Conservation (phyloP, 2,329 filamentous ascomycete species). For the Cladophialophora immunda region DNA sequence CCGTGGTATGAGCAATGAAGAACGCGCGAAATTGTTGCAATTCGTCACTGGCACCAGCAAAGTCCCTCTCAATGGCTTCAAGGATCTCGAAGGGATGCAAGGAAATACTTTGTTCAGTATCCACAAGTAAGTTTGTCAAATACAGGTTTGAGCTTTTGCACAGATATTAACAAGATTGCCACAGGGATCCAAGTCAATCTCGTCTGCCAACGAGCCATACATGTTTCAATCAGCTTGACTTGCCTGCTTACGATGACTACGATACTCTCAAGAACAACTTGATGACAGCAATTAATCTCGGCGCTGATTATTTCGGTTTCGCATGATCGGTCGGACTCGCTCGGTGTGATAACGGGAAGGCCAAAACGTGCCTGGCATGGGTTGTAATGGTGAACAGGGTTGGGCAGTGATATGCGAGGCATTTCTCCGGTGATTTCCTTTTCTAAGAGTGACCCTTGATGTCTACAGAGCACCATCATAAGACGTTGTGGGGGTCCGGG, state of each 20-base stretch:
- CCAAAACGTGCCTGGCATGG: constrained; percentile 5
- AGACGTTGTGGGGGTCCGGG: not conserved
- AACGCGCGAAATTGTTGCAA: constrained; percentile 94
- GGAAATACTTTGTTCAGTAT: constrained; percentile 98
- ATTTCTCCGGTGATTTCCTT: not conserved
- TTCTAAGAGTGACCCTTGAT: not conserved
- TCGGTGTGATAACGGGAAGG: constrained; percentile 3
- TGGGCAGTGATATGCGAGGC: constrained; percentile 5
- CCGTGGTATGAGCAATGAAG: constrained; percentile 97
- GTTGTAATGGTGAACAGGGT: constrained; percentile 12
- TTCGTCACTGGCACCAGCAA: constrained; percentile 99
- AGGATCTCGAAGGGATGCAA: constrained; percentile 99
- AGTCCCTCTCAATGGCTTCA: constrained; percentile 97
- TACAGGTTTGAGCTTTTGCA: not conserved
- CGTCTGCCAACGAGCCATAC: constrained; percentile 95
- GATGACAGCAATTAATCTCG: constrained; percentile 95
- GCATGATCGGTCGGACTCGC: constrained; percentile 24
- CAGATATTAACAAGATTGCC: constrained; percentile 19
- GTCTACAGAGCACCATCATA: constrained; percentile 4
- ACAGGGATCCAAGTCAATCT: constrained; percentile 67
- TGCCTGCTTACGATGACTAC: constrained; percentile 98
- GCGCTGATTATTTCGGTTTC: constrained; percentile 82
- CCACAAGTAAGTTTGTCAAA: constrained; percentile 66
- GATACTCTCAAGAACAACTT: constrained; percentile 86
- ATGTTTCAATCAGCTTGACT: constrained; percentile 98